Base-by-base conservation (phyloP, 2,329 filamentous ascomycete species). In the Sclerotinia glacialis region DNA sequence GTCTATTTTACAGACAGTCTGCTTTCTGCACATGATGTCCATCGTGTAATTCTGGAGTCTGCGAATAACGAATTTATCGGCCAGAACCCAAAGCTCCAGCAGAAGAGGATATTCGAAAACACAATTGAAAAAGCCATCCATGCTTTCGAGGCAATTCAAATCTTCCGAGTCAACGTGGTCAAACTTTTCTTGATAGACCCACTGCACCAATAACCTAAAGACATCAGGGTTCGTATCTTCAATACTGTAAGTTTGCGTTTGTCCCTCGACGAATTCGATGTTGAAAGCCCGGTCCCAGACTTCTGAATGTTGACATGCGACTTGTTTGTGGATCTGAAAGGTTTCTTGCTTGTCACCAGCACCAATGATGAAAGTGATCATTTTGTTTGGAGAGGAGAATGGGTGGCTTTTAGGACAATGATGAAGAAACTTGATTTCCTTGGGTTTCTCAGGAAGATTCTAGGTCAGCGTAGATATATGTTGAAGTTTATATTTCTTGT, bases 251-350 rank as follows among this genome's bases (percentile, higher is more conserved):
- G 31, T 56, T 11, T 65, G 63, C 6, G 42, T 65, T 14, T 49
- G 23, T 21, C 52, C 53, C 12, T 65, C 63, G 21, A 59, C 16
- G n/a, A 65, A 65, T 2, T 9, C 0, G 5, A 40, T 12, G 11
- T 47, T 65, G 53, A 65, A 65, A 40, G 63, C 63, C 6, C 52
- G 26, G 23, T 56, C n/a, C 63, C 42, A 65, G n/a, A 60, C 9
- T 28, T 42, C 37, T 1, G 64, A 65, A 23, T 50, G 31, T 3
- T 44, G 21, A 28, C 64, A 65, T 18, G 54, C 54, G 18, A 65
- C 4, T 26, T 42, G 8, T 23, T 60, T 65, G 31, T 65, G 53
- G 21, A 65, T 34, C 21, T 28, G 3, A 52, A 65, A 65, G 2
- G 18, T 40, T 3, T 23, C n/a, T 28, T 58, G 18, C 2, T 18